phyloP scores from a whole-genome alignment of 345 rosid genomes.

The Lagerstroemia speciosa region DNA sequence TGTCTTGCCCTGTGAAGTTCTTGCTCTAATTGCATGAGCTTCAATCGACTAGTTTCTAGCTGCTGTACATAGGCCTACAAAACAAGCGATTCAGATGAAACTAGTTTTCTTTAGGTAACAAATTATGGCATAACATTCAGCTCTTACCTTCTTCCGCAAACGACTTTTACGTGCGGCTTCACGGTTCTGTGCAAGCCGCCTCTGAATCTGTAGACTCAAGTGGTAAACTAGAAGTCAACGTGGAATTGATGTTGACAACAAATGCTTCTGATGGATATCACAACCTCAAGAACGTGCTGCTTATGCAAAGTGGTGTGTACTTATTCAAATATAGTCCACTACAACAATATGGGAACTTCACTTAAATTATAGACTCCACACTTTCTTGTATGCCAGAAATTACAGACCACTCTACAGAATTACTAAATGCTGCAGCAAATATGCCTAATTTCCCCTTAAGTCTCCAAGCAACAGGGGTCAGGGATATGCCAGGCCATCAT shows the following conservation, averaged over 20 bases:
- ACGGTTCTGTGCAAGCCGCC: conserved; percentile 99
- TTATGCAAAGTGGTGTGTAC: background rate
- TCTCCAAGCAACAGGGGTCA: too few relatives aligned
- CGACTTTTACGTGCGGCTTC: conserved; percentile 99
- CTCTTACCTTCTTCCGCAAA: conserved; percentile 71
- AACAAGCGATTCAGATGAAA: background rate
- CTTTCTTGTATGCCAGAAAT: background rate
- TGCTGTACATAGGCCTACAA: conserved; percentile 44
- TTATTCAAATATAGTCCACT: background rate
- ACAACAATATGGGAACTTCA: background rate
- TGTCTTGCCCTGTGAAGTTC: conserved; percentile 32
- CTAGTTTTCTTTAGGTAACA: background rate
- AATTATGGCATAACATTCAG: background rate
- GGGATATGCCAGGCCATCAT: background rate
- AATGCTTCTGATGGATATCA: background rate
- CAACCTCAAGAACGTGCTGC: background rate
- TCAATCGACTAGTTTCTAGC: conserved; percentile 40
- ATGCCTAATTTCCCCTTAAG: background rate
- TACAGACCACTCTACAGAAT: background rate
- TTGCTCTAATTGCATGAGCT: conserved; percentile 35
- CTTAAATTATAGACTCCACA: background rate
- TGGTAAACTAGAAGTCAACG: conserved; percentile 10
- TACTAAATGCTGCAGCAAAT: background rate
- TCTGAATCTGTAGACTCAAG: conserved; percentile 43
- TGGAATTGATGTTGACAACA: background rate